These are phyloP conservation scores for Cordyceps javanica DNA, from an alignment of 2,329 filamentous ascomycete genomes.

Conservation along the genomic window DNA sequence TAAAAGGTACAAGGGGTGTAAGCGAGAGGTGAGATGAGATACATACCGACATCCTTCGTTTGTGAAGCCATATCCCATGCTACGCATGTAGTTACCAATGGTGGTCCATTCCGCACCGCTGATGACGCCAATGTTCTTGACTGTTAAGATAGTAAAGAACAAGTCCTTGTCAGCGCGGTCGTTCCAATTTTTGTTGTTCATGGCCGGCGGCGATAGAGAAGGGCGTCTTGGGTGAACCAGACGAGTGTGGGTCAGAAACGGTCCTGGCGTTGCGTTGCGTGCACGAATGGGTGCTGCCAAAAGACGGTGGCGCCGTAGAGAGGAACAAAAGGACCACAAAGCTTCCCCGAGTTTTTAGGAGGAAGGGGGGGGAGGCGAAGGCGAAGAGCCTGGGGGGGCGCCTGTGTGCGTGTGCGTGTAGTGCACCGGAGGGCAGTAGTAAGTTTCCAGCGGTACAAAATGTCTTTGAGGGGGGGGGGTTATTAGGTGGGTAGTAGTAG, in stretches of 20 bases:
- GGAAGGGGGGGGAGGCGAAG: too few relatives aligned
- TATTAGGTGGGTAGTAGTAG: slow-evolving; percentile 4
- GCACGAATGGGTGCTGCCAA: too few relatives aligned
- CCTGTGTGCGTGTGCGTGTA: too few relatives aligned
- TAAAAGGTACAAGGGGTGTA: neutral
- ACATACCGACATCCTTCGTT: slow-evolving; percentile 57
- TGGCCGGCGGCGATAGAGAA: slow-evolving; percentile 19
- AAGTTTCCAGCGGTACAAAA: too few relatives aligned
- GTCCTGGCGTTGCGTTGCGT: neutral
- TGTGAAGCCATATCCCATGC: slow-evolving; percentile 55
- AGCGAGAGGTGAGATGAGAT: neutral
- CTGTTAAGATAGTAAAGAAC: slow-evolving; percentile 56
- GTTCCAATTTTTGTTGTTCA: slow-evolving; percentile 56
- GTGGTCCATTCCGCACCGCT: slow-evolving; percentile 57
- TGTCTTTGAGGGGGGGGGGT: too few relatives aligned
- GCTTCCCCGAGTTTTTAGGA: too few relatives aligned
- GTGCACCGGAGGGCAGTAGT: too few relatives aligned
- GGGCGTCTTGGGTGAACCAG: neutral
- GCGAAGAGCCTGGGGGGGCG: too few relatives aligned
- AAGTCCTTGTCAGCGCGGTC: slow-evolving; percentile 57
- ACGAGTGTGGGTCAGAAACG: slow-evolving; percentile 8
- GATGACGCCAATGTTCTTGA: slow-evolving; percentile 59
- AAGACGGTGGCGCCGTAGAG: too few relatives aligned
- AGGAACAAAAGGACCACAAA: too few relatives aligned
- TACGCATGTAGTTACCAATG: slow-evolving; percentile 56